Percentiles rank a stretch among this genome's conserved stretches.
Evolutionary conservation across 805 yeast species (phyloP).

Genomic region (Ogataea zsoltii): DNA sequence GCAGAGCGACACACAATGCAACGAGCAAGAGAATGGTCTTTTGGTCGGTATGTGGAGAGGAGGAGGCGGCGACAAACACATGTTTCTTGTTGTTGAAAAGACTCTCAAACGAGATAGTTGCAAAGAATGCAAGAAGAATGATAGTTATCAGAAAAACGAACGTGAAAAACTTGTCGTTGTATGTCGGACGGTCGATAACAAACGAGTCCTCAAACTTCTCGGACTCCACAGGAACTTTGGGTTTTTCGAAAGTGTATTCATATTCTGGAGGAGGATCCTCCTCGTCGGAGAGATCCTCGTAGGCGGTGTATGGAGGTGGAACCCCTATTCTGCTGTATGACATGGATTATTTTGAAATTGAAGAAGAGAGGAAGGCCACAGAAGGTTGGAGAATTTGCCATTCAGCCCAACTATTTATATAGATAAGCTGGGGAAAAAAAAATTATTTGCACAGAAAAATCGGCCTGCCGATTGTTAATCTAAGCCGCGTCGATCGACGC

Average conservation of each 20-base stretch:
- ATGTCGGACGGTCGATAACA: constrained; percentile 58
- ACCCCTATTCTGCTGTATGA: constrained; percentile 7
- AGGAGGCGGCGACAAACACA: neutral
- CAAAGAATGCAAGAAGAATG: constrained; percentile 14
- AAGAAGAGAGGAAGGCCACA: no score
- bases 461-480: neutral
- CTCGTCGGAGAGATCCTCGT: constrained; percentile 18
- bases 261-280: constrained; percentile 30
- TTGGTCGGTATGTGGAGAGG: constrained; percentile 6
- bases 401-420: neutral
- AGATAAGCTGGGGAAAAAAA: neutral
- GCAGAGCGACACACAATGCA: constrained; percentile 18
- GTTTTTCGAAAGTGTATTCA: constrained; percentile 33
- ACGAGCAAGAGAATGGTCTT: constrained; percentile 13
- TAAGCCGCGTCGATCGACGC: neutral
- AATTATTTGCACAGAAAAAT: neutral
- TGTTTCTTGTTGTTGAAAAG: constrained; percentile 10
- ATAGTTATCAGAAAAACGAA: constrained; percentile 41
- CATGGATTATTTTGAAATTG: neutral
- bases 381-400: neutral
- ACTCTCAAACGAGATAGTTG: constrained; percentile 15
- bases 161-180: constrained; percentile 73
- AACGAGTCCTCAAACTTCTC: constrained; percentile 67
- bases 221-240: constrained; percentile 29
- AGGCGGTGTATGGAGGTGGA: constrained; percentile 23